Conservation (phyloP, 2,329 filamentous ascomycete genomes). For the Fusarium brachygibbosum region DNA sequence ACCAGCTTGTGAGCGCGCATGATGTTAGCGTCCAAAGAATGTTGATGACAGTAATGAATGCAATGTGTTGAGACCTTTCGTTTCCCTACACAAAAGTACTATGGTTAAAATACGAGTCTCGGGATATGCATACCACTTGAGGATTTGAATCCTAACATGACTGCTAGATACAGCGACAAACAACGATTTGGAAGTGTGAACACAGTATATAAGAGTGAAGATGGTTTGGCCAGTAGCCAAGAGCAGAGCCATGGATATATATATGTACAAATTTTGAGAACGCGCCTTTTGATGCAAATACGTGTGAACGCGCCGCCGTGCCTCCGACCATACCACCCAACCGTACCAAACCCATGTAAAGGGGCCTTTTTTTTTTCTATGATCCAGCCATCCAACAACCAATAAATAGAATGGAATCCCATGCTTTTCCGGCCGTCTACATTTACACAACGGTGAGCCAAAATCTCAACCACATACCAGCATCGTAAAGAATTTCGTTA, state of each 20-base stretch:
- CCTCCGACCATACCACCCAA: constrained; percentile 21
- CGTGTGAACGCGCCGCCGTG: constrained; percentile 31
- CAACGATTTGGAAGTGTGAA: constrained; percentile 20
- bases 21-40: constrained; percentile 14
- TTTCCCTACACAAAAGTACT: not conserved
- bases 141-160: not conserved
- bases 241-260: constrained; percentile 36
- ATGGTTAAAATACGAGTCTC: not conserved
- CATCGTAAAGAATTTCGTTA: constrained; percentile 35
- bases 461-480: constrained; percentile 29
- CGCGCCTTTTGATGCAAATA: constrained; percentile 48
- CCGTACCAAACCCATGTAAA: constrained; percentile 32
- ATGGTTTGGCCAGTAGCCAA: constrained; percentile 43
- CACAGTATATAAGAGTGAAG: constrained; percentile 47
- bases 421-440: constrained; percentile 36
- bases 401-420: constrained; percentile 38
- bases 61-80: constrained; percentile 30
- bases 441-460: constrained; percentile 42
- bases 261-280: constrained; percentile 39
- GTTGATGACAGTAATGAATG: constrained; percentile 35
- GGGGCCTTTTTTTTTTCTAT: constrained; percentile 11
- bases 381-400: constrained; percentile 26
- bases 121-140: not conserved
- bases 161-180: not conserved
- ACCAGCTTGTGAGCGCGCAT: constrained; percentile 8